Evolutionary conservation across 306 rosid genomes (phyloP).

Genomic region (Begonia peltatifolia): DNA sequence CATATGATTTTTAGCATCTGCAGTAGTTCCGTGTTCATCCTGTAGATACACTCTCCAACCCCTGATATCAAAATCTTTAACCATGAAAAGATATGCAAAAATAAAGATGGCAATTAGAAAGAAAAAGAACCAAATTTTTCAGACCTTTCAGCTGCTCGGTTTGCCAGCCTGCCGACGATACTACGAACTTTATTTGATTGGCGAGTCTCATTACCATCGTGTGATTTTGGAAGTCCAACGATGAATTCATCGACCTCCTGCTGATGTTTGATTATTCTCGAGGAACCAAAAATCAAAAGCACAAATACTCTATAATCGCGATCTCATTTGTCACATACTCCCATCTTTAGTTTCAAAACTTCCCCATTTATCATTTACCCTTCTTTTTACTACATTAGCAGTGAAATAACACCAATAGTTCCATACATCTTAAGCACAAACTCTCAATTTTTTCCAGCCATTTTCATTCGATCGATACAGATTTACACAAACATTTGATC

Average conservation of each 20-base stretch:
- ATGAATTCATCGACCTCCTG: conserved; percentile 90
- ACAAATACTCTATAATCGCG: too few relatives aligned
- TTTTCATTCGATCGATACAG: too few relatives aligned
- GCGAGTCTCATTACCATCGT: conserved; percentile 65
- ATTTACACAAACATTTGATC: too few relatives aligned
- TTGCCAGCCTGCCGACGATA: conserved; percentile 71
- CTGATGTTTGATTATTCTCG: too few relatives aligned
- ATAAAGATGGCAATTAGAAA: neutral
- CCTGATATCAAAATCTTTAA: conserved; percentile 25
- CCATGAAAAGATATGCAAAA: neutral
- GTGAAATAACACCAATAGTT: too few relatives aligned
- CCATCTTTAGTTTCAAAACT: too few relatives aligned
- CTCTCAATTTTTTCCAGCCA: too few relatives aligned
- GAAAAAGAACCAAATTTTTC: neutral
- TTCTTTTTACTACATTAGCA: too few relatives aligned
- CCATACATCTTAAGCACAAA: too few relatives aligned
- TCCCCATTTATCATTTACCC: too few relatives aligned
- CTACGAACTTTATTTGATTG: conserved; percentile 80
- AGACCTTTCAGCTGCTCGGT: conserved; percentile 72
- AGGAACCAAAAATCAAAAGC: too few relatives aligned
- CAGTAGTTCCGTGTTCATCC: conserved; percentile 86
- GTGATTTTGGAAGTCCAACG: conserved; percentile 75
- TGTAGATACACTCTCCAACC: conserved; percentile 90
- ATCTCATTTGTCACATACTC: too few relatives aligned
- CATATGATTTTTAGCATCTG: conserved; percentile 55